Percentiles rank a stretch among this genome's conserved stretches.
Evolutionary conservation across 352 stramenopile species (phyloP).

Genomic region (Phytopythium aichiense): DNA sequence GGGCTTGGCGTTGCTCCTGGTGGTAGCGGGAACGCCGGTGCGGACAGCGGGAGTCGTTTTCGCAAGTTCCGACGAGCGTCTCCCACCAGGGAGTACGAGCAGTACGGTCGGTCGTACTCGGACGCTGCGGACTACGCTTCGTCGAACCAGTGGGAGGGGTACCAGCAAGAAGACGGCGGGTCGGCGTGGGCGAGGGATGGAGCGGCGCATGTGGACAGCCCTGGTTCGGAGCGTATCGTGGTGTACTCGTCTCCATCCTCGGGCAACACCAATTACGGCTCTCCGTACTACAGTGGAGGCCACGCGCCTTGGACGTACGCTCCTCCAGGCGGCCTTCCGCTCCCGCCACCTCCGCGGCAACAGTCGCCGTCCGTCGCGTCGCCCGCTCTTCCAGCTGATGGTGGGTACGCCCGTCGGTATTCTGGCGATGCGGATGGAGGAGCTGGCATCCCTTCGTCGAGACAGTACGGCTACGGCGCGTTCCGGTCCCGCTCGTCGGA

Average conservation of each 20-base stretch:
- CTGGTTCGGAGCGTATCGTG: slow-evolving; percentile 27
- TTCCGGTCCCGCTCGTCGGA: slow-evolving; percentile 17
- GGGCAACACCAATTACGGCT: slow-evolving; percentile 1
- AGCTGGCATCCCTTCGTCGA: not conserved
- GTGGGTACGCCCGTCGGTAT: not conserved
- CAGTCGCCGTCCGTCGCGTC: not conserved
- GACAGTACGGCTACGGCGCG: slow-evolving; percentile 14
- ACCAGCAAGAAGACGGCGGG: slow-evolving; percentile 15
- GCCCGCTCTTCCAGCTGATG: not conserved
- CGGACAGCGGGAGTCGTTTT: not conserved
- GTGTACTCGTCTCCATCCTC: slow-evolving; percentile 25
- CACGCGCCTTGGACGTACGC: slow-evolving; percentile 4
- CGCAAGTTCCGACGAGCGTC: slow-evolving; percentile 16
- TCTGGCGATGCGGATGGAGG: not conserved
- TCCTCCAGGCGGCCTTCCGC: slow-evolving; percentile 1
- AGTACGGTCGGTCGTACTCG: slow-evolving; percentile 8
- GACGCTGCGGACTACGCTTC: slow-evolving; percentile 13
- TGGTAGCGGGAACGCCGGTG: not conserved
- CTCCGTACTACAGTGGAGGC: slow-evolving; percentile 5
- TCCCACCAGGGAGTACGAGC: slow-evolving; percentile 16
- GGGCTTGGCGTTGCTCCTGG: not conserved
- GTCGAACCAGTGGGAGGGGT: slow-evolving; percentile 17
- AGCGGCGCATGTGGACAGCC: slow-evolving; percentile 13
- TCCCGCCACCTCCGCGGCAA: not conserved
- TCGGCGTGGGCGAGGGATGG: slow-evolving; percentile 17